phyloP scores from a whole-genome alignment of 148 eudicot genomes.

The Dianthus caryophyllus region DNA sequence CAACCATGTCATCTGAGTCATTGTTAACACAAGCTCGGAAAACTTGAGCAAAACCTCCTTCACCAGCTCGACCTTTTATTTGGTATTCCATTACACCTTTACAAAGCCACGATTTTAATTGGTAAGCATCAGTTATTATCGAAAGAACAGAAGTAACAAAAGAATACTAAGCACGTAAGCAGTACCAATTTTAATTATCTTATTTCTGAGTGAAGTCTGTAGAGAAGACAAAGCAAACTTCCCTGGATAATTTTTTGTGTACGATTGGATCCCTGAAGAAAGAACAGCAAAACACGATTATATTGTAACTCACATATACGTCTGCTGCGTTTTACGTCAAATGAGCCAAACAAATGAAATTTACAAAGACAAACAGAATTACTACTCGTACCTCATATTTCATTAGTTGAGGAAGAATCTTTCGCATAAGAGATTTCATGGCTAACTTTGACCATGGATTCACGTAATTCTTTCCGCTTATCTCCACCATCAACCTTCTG shows the following conservation, averaged over 20 bases:
- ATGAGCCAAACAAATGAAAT: background rate
- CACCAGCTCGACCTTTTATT: conserved; percentile 87
- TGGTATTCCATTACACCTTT: conserved; percentile 76
- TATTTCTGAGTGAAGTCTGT: conserved; percentile 62
- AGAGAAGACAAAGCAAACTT: conserved; percentile 53
- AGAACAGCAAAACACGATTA: conserved; percentile 1
- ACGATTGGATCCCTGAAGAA: conserved; percentile 69
- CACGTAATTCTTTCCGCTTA: conserved; percentile 28
- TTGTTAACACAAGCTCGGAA: conserved; percentile 64
- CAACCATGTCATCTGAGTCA: conserved; percentile 73
- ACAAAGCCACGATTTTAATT: conserved; percentile 6
- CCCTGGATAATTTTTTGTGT: conserved; percentile 57
- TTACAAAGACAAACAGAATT: conserved; percentile 5
- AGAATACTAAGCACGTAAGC: background rate
- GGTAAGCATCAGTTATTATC: background rate
- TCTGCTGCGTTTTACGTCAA: background rate
- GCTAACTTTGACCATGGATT: conserved; percentile 74
- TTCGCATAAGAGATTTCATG: conserved; percentile 41
- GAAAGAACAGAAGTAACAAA: background rate
- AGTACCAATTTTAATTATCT: conserved; percentile 76
- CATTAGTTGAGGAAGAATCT: conserved; percentile 50
- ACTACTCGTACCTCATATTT: conserved; percentile 61
- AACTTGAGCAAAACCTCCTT: conserved; percentile 92
- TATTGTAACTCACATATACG: background rate
- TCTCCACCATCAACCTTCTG: conserved; percentile 28